Evolutionary conservation across 139 green algal species (phyloP).

Genomic region (Trebouxia sp.): DNA sequence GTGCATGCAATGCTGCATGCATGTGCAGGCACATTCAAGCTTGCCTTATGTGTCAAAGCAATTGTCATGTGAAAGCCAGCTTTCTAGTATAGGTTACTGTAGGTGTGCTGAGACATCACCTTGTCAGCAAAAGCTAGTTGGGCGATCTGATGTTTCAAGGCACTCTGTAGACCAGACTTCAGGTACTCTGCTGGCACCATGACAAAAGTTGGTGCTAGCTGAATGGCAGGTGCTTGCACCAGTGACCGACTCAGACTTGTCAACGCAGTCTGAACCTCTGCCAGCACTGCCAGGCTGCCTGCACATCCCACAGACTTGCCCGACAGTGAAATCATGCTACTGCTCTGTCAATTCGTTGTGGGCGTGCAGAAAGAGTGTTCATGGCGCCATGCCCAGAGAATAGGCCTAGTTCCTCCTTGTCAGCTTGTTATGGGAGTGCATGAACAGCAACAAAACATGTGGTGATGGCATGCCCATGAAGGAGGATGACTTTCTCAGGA

Average conservation of each 20-base stretch:
- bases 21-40: no score
- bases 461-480: no score
- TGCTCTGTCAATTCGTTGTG: no score
- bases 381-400: no score
- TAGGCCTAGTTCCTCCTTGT: no score
- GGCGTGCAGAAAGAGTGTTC: no score
- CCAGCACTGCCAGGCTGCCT: neutral
- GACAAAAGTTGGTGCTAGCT: neutral
- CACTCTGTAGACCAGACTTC: neutral
- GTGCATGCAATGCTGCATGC: neutral
- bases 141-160: neutral
- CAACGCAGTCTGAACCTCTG: neutral
- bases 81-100: no score
- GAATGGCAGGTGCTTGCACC: neutral
- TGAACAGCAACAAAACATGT: no score
- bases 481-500: no score
- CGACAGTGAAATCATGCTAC: no score
- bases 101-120: neutral
- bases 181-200: conserved; percentile 22
- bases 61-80: conserved; percentile 18
- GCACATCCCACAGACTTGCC: neutral
- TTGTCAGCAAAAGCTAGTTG: neutral
- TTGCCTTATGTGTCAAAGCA: no score
- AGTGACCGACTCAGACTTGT: neutral
- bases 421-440: no score